Evolutionary conservation across 139 green algal genomes (phyloP), one percentile per base, ranked within the genome.

Genomic region (Edaphochlamys debaryana): DNA sequence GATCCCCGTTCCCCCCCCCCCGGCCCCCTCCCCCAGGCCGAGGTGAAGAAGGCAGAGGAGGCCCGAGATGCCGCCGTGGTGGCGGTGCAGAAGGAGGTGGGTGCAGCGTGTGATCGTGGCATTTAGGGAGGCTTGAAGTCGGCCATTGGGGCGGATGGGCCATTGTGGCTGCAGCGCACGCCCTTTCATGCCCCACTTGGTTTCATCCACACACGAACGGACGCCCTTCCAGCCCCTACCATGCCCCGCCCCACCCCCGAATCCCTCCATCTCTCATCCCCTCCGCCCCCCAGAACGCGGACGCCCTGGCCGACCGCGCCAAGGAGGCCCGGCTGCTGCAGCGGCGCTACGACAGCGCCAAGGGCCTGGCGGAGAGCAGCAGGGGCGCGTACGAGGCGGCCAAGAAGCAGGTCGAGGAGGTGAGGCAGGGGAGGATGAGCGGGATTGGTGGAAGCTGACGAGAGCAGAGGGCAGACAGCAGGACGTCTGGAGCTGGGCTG

Each of bases 1-100:
- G n/a, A n/a, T n/a, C n/a, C n/a, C n/a, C n/a, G n/a, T n/a, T n/a
- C n/a, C n/a, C n/a, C n/a, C n/a, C n/a, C n/a, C n/a, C n/a, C n/a
- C n/a, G n/a, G n/a, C n/a, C n/a, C n/a, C n/a, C n/a, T n/a, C n/a
- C n/a, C n/a, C n/a, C n/a, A n/a, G n/a, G n/a, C n/a, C n/a, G 76
- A 82, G 60, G 30, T 82, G 2, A 72, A 58, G 37, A 62, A 64
- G 27, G 22, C 36, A 42, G 76, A 72, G 62, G 62, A 82, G n/a
- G 76, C 62, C 2, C 41, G 42, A 5, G 76, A 72, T 0, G 34
- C 50, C 2, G 68, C 27, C 4, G 5, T 77, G n/a, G 25, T n/a
- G 68, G 25, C 20, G 0, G 40, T 29, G 4, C 36, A 41, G 19
- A 66, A 83, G 63, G 63, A 83, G 76, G 58, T 74, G 40, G 38